These are phyloP conservation scores for Rhodomyrtus psidioides DNA, from an alignment of 441 rosid genomes.

Conservation along the genomic window DNA sequence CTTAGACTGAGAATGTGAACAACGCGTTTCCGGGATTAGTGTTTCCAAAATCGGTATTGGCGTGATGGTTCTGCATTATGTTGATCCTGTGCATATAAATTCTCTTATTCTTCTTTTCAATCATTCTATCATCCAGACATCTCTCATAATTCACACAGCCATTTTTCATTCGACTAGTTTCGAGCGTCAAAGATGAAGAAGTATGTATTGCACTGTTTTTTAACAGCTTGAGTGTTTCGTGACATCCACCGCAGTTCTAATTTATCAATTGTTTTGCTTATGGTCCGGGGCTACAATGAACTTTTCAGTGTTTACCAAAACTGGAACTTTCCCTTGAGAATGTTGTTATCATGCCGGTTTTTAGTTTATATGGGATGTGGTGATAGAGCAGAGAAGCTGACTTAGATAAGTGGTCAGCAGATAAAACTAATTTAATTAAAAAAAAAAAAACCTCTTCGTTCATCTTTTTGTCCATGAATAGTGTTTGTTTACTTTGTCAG, in stretches of 20 bases:
- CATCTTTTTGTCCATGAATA: not conserved
- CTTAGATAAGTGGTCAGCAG: not conserved
- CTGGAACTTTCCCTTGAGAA: not conserved
- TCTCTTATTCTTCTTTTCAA: not conserved
- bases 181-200: not conserved
- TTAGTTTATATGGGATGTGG: not conserved
- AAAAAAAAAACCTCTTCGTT: not conserved
- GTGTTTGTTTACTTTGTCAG: conserved; percentile 11
- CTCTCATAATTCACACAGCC: not conserved
- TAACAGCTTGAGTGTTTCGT: not conserved
- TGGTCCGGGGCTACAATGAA: not conserved
- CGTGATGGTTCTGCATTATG: not conserved
- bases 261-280: not conserved
- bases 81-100: not conserved
- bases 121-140: not conserved
- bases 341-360: not conserved
- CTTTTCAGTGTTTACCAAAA: not conserved
- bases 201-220: not conserved
- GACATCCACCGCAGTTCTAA: not conserved
- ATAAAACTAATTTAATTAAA: not conserved
- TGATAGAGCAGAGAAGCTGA: not conserved
- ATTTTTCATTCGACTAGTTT: not conserved
- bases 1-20: not conserved
- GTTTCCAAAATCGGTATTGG: not conserved
- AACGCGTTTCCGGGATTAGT: not conserved